phyloP scores from a whole-genome alignment of 192 early-diverging fungal genomes.

The Coemansia erecta region DNA sequence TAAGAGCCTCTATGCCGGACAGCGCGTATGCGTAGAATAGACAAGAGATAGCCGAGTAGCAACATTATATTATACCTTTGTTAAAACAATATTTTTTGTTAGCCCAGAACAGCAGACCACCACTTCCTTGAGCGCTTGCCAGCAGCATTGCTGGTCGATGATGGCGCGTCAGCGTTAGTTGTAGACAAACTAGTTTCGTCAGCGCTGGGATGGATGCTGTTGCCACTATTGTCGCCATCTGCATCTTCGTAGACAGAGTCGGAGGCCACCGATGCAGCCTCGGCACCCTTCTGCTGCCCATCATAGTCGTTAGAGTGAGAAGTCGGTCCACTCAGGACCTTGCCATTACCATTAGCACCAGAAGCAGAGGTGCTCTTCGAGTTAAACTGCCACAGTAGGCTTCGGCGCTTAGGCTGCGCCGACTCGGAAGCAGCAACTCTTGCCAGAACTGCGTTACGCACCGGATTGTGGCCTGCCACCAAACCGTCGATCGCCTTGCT shows the following conservation, averaged over 20 bases:
- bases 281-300: not conserved
- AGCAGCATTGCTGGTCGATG: not conserved
- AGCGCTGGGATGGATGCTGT: not conserved
- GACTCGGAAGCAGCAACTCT: slow-evolving; percentile 9
- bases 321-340: slow-evolving; percentile 5
- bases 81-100: slow-evolving; percentile 10
- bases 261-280: not conserved
- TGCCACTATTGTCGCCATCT: not conserved
- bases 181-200: not conserved
- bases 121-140: slow-evolving; percentile 26
- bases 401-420: slow-evolving; percentile 29
- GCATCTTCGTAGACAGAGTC: not conserved
- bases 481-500: too few species aligned
- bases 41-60: slow-evolving; percentile 9
- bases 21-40: slow-evolving; percentile 25
- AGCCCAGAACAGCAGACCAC: slow-evolving; percentile 43
- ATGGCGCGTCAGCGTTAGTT: not conserved
- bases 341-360: not conserved
- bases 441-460: slow-evolving; percentile 11
- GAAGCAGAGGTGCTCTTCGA: slow-evolving; percentile 2
- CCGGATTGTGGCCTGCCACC: not conserved
- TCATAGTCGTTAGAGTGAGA: not conserved
- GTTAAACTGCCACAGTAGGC: slow-evolving; percentile 40
- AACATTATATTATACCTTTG: slow-evolving; percentile 23
- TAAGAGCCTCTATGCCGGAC: slow-evolving; percentile 20